Evolutionary conservation across 108 stramenopile species (phyloP), one percentile per base, ranked within the genome.

Genomic region (Cyclotella kingstonii): DNA sequence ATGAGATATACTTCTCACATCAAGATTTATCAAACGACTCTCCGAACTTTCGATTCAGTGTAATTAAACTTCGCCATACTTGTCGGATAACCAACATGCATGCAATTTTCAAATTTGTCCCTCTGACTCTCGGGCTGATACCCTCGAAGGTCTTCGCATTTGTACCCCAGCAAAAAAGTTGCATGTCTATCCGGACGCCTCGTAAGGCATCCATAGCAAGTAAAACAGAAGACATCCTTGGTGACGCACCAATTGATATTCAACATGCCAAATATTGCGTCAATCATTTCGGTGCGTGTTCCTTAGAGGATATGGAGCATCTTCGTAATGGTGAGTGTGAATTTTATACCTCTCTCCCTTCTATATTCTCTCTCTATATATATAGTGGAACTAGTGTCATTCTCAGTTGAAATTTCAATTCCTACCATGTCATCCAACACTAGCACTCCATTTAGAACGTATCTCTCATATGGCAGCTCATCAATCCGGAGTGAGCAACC

Each of bases 381-480:
- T n/a, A n/a, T n/a, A n/a, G n/a, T n/a, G n/a, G n/a, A n/a, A n/a
- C n/a, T n/a, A n/a, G n/a, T n/a, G n/a, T n/a, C n/a, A n/a, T n/a
- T n/a, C n/a, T n/a, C n/a, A n/a, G n/a, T n/a, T n/a, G n/a, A n/a
- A n/a, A n/a, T n/a, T n/a, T n/a, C n/a, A n/a, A n/a, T n/a, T n/a
- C n/a, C n/a, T n/a, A n/a, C n/a, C n/a, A n/a, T n/a, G n/a, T n/a
- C n/a, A n/a, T 2, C 33, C 10, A 29, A 7, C 33, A 23, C 35
- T 31, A 71, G 70, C 70, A 48, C 70, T 71, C 14, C 70, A 71
- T 38, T 54, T 63, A 57, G 70, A 71, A 12, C 54, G 70, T 43
- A 41, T 71, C 17, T 46, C 70, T n/a, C 70, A 71, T 48, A 45
- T 58, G 19, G 62, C 62, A 46, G 62, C 55, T 31, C 42, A 56